These are phyloP conservation scores for Bonia amplexicaulis DNA, from an alignment of 176 grass and related monocot genomes.

Conservation along the genomic window DNA sequence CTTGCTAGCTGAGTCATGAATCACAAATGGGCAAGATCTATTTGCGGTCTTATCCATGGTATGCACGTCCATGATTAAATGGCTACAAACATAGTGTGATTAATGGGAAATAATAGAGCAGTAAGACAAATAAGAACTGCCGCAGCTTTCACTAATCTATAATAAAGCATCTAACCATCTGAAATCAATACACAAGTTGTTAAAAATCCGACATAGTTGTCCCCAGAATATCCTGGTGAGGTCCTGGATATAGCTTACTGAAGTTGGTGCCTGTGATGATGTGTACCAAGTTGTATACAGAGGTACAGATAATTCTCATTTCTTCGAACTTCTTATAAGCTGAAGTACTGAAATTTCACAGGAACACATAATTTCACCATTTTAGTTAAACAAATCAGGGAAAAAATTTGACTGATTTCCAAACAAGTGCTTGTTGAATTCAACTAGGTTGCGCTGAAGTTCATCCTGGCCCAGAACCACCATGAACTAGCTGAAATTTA, in stretches of 20 bases:
- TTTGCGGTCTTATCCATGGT: background rate
- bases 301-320: background rate
- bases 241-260: background rate
- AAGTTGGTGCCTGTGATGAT: background rate
- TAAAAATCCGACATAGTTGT: background rate
- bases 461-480: background rate
- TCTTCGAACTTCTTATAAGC: background rate
- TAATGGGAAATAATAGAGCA: background rate
- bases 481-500: background rate
- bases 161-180: background rate
- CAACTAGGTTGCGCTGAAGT: background rate
- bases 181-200: background rate
- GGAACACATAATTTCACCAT: background rate
- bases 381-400: background rate
- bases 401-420: background rate
- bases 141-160: background rate
- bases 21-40: background rate
- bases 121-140: background rate
- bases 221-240: background rate
- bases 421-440: background rate
- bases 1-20: background rate
- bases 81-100: background rate
- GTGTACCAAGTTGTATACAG: background rate
- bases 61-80: background rate
- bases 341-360: background rate